Base-by-base conservation (phyloP, 805 yeast species). In the Pichia scutulata region DNA sequence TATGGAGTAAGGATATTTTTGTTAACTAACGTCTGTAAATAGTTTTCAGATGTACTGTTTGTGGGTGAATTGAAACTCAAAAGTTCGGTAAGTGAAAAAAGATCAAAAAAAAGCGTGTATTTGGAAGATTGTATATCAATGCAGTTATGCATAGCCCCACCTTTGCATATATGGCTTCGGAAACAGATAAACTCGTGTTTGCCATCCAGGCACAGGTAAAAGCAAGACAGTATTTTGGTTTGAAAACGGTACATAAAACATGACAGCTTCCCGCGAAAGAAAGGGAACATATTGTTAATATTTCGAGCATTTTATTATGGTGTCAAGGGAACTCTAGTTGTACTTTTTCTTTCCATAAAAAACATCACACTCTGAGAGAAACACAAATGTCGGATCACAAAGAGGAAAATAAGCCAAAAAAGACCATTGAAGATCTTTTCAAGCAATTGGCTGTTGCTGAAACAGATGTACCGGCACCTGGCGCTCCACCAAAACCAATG, bases 401-500 rank as follows among this genome's bases (percentile, higher is more conserved):
- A 6, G 28, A 28, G n/a, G 30, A 42, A 14, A 40, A 42, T 14
- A 51, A 46, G 25, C 12, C 53, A 16, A 54, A 62, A 36, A 73
- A 75, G 57, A 60, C 73, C 25, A 73, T 82, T 49, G 82, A 82
- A 57, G 87, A 85, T 52, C 73, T 86, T 47, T 67, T 86, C 55
- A 71, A 72, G 60, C 72, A 71, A 57, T 66, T 80, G 39, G 72
- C 81, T 2, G 65, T 75, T 71, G 82, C 80, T 28, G 77, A 76
- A 8, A 65, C 73, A 72, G 81, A 80, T 36, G 78, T 77, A 54
- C 74, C 74, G 55, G 69, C 82, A 44, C 72, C 73, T n/a, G 81
- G 73, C 42, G 71, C 75, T 30, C 84, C 83, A 64, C 71, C 77
- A 58, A 84, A 82, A 55, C 78, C 82, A 22, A 89, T 89, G 86